Evolutionary conservation across 306 rosid species (phyloP).

Genomic region (Acacia crassicarpa): DNA sequence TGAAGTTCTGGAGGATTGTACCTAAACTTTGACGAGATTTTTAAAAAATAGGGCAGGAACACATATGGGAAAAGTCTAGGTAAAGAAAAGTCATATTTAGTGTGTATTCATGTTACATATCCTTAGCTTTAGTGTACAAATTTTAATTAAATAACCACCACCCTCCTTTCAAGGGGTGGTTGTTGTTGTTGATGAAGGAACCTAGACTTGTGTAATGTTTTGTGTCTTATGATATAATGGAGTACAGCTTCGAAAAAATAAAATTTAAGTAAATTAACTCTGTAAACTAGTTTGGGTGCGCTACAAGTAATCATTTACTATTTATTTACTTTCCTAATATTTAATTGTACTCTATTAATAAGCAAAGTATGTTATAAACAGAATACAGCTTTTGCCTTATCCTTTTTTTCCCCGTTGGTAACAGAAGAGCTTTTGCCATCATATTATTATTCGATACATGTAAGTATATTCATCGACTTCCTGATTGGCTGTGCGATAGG

Average conservation of each 20-base stretch:
- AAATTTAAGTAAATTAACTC: not conserved
- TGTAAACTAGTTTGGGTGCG: not conserved
- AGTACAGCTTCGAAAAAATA: no score
- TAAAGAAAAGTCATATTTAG: not conserved
- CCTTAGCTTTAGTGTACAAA: not conserved
- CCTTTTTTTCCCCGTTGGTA: no score
- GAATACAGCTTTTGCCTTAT: not conserved
- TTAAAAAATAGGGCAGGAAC: not conserved
- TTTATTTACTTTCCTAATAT: not conserved
- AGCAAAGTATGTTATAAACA: not conserved
- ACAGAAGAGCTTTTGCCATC: not conserved
- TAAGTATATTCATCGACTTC: not conserved
- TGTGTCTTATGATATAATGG: no score
- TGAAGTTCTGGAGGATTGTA: not conserved
- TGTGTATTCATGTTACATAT: not conserved
- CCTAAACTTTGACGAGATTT: not conserved
- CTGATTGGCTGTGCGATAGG: not conserved
- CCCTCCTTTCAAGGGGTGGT: no score
- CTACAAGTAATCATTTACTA: not conserved
- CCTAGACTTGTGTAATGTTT: no score
- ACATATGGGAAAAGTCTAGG: not conserved
- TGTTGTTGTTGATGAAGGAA: no score
- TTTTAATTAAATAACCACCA: no score
- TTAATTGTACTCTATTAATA: not conserved
- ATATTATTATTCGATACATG: not conserved